A percentile compares a stretch with the other conserved stretches of the same genome.
Conservation (phyloP, 2,329 filamentous ascomycete species). For the Botryotinia convoluta region DNA sequence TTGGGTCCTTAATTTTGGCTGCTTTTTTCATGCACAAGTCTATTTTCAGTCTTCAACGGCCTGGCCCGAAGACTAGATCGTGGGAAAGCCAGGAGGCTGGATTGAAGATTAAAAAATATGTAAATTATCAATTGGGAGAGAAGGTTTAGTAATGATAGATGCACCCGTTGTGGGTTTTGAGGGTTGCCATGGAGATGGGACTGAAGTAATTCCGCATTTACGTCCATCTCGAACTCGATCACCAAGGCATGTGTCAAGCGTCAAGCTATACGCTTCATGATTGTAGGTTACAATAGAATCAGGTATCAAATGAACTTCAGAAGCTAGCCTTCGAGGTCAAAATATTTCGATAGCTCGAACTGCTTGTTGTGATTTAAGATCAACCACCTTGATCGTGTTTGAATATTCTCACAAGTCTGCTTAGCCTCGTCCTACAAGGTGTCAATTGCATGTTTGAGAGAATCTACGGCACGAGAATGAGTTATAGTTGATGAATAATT, state of each 20-base stretch:
- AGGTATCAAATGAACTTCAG: neutral
- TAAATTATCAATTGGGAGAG: neutral
- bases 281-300: neutral
- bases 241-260: neutral
- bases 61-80: neutral
- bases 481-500: too few relatives aligned
- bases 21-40: neutral
- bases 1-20: neutral
- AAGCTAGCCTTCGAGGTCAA: rapidly evolving
- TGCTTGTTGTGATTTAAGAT: neutral
- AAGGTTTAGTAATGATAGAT: neutral
- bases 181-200: neutral
- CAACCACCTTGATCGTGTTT: neutral
- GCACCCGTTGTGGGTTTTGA: neutral
- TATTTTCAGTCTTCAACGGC: neutral
- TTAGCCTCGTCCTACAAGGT: neutral
- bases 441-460: neutral
- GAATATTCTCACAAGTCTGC: neutral
- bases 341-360: neutral
- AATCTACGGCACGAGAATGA: neutral
- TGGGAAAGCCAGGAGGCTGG: neutral
- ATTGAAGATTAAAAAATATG: too few relatives aligned
- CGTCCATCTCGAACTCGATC: neutral
- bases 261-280: neutral
- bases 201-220: neutral